phyloP scores from a whole-genome alignment of 768 basidiomycete species.

The Serendipita vermifera region DNA sequence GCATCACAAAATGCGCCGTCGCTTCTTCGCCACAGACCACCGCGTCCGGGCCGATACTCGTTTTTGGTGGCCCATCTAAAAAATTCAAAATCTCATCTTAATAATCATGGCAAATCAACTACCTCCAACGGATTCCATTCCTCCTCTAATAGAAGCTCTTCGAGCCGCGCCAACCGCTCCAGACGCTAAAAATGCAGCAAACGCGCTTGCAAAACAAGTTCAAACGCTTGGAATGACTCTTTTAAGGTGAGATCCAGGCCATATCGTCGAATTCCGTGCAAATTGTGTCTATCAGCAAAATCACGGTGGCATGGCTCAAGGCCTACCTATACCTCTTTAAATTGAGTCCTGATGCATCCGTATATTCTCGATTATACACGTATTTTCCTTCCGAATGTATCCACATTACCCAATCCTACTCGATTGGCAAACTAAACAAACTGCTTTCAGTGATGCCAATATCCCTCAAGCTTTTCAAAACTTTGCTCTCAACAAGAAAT shows the following conservation, averaged over 20 bases:
- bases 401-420: no score
- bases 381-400: no score
- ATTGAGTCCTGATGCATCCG: no score
- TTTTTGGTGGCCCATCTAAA: no score
- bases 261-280: no score
- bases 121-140: neutral
- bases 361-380: no score
- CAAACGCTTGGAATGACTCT: constrained; percentile 22
- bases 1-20: no score
- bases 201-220: constrained; percentile 62
- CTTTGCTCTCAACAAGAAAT: constrained; percentile 74
- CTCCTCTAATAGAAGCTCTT: constrained; percentile 38
- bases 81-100: neutral
- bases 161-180: constrained; percentile 49
- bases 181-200: constrained; percentile 79
- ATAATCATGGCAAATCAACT: constrained; percentile 1
- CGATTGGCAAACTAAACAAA: neutral
- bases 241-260: constrained; percentile 3
- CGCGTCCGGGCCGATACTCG: no score
- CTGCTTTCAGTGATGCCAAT: constrained; percentile 37
- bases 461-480: constrained; percentile 50
- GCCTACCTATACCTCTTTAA: no score
- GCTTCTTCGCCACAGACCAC: no score
- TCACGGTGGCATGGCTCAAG: no score
- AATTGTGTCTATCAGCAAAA: no score